Conservation (phyloP, 2,329 filamentous ascomycete genomes). For the Apiospora phragmitis region DNA sequence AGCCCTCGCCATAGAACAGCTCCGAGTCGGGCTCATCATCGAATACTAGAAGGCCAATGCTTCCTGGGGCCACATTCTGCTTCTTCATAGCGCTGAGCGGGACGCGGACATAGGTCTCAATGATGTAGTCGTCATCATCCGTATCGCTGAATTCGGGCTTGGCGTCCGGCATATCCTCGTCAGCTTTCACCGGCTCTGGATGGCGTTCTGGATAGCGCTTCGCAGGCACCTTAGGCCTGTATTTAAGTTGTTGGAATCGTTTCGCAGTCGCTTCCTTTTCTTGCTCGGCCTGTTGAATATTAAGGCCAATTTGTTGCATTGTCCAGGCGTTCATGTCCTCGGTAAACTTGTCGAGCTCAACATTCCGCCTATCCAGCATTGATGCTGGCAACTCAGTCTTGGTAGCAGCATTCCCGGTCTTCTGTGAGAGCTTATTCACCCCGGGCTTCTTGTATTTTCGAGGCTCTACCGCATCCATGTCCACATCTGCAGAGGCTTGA, state of each 20-base stretch:
- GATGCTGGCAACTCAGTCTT: constrained; percentile 30
- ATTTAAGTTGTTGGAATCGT: constrained; percentile 35
- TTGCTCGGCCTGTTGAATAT: constrained; percentile 48
- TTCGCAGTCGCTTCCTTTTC: constrained; percentile 24
- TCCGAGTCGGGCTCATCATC: constrained; percentile 59
- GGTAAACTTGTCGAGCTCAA: constrained; percentile 33
- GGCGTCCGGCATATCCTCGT: constrained; percentile 29
- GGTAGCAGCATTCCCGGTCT: constrained; percentile 16
- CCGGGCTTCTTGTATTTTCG: constrained; percentile 37
- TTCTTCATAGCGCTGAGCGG: constrained; percentile 51
- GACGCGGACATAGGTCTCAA: constrained; percentile 65
- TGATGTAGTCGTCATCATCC: constrained; percentile 60
- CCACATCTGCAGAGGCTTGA: constrained; percentile 15
- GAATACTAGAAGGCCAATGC: constrained; percentile 57
- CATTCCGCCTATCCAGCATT: constrained; percentile 37
- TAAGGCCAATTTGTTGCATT: constrained; percentile 57
- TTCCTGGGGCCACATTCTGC: constrained; percentile 44
- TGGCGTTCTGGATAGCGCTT: constrained; percentile 58
- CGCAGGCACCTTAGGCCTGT: constrained; percentile 56
- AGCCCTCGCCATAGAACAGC: constrained; percentile 60
- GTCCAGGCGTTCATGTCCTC: constrained; percentile 47
- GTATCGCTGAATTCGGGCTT: constrained; percentile 40
- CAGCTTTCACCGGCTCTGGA: constrained; percentile 38
- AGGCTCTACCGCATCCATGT: constrained; percentile 24
- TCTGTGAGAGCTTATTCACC: constrained; percentile 25